Conservation (phyloP, 2,329 filamentous ascomycete species). For the Fusarium sp. region DNA sequence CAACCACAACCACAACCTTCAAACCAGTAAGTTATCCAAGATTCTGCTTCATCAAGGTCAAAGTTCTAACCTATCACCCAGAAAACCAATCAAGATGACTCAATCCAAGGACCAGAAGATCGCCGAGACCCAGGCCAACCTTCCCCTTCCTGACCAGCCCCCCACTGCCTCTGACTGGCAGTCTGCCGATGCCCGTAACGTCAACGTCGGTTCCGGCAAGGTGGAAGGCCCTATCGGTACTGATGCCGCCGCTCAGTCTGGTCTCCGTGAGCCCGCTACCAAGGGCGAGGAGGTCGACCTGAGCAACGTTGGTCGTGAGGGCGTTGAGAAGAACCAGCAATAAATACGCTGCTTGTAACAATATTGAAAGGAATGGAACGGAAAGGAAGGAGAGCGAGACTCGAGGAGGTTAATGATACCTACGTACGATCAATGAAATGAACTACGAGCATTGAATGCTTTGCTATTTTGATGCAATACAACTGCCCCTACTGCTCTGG, state of each 20-base stretch:
- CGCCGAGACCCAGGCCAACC: conserved; percentile 74
- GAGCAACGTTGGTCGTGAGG: conserved; percentile 72
- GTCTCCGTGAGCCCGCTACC: conserved; percentile 69
- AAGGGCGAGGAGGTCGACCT: conserved; percentile 65
- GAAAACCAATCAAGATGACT: conserved; percentile 50
- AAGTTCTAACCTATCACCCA: neutral
- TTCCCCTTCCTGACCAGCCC: conserved; percentile 82
- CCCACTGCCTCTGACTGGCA: conserved; percentile 83
- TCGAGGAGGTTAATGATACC: conserved; percentile 25
- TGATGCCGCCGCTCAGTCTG: conserved; percentile 59
- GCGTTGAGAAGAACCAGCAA: conserved; percentile 40
- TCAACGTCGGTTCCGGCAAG: conserved; percentile 76
- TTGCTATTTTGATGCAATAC: neutral
- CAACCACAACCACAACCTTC: conserved; percentile 3
- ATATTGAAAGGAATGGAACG: neutral
- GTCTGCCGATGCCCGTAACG: conserved; percentile 73
- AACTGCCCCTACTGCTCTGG: neutral
- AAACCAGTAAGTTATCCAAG: conserved; percentile 3
- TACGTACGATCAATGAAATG: conserved; percentile 23
- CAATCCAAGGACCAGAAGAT: conserved; percentile 72
- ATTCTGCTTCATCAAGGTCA: neutral
- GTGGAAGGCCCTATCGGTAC: conserved; percentile 64
- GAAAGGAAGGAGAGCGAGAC: neutral
- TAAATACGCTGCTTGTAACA: conserved; percentile 11
- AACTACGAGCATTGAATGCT: conserved; percentile 5